phyloP scores from a whole-genome alignment of 352 stramenopile genomes.

The Globisporangium cederbergense region DNA sequence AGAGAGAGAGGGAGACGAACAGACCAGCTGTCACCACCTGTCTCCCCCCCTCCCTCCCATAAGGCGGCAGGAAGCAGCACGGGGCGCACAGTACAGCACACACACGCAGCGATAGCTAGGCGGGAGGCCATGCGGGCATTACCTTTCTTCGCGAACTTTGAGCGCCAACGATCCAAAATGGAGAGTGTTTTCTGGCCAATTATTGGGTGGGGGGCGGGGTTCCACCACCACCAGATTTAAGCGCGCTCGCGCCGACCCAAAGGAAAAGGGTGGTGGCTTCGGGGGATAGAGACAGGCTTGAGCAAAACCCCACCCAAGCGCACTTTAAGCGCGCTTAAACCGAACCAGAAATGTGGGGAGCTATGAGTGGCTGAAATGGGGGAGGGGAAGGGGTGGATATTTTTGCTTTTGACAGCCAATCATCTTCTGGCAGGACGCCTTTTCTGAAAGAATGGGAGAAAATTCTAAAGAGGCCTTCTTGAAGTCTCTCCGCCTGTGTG shows the following conservation, averaged over 20 bases:
- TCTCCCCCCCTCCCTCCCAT: not conserved
- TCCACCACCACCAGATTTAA: constrained; percentile 17
- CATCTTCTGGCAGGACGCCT: not conserved
- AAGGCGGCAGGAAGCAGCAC: not conserved
- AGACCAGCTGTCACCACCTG: not conserved
- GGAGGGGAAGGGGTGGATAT: not conserved
- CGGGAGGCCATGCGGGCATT: constrained; percentile 2
- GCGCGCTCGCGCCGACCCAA: constrained; percentile 6
- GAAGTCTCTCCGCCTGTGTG: not conserved
- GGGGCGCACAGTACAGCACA: not conserved
- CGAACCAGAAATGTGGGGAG: not conserved
- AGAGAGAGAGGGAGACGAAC: not conserved
- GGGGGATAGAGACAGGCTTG: constrained; percentile 9
- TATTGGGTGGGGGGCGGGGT: constrained; percentile 9
- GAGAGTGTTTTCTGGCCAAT: constrained; percentile 35
- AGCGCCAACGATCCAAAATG: constrained; percentile 39
- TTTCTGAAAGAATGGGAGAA: not conserved
- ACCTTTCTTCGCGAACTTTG: constrained; percentile 26
- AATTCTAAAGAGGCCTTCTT: not conserved
- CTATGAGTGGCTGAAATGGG: not conserved
- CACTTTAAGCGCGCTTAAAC: constrained; percentile 6
- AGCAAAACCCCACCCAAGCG: not conserved
- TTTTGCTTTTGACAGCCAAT: not conserved
- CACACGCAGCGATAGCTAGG: not conserved
- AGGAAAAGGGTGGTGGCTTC: not conserved